Conservation (phyloP, 2,329 filamentous ascomycete species). For the Beauveria rudraprayagi region DNA sequence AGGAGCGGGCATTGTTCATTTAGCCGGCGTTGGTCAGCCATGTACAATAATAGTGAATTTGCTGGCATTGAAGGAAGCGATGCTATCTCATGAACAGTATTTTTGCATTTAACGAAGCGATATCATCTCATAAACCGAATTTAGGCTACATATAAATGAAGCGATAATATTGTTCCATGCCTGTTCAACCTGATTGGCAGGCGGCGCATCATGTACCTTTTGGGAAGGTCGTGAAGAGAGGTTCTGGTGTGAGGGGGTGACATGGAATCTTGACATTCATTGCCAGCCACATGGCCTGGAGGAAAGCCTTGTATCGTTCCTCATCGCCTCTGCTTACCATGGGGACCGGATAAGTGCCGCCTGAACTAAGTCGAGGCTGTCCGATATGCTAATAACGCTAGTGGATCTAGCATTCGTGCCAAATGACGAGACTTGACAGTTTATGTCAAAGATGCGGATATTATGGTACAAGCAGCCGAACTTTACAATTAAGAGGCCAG, state of each 20-base stretch:
- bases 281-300: neutral
- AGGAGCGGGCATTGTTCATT: neutral
- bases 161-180: no score
- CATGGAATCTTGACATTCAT: no score
- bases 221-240: neutral
- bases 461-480: no score
- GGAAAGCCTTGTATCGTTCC: no score
- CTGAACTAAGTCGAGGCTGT: neutral
- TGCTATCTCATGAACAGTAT: neutral
- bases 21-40: neutral
- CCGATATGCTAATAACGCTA: neutral
- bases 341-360: no score
- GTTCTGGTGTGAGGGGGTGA: no score
- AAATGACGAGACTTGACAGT: neutral
- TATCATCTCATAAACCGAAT: neutral
- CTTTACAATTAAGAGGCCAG: no score
- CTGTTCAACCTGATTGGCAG: neutral
- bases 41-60: neutral
- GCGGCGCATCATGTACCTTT: neutral
- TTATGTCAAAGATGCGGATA: no score
- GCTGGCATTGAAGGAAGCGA: no score
- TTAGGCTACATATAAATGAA: neutral
- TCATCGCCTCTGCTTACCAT: no score
- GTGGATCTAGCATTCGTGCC: neutral
- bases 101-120: no score